Percentiles rank a stretch among this genome's conserved stretches.
phyloP scores from a whole-genome alignment of 495 filamentous ascomycete genomes.

The Achaetomiella virescens region DNA sequence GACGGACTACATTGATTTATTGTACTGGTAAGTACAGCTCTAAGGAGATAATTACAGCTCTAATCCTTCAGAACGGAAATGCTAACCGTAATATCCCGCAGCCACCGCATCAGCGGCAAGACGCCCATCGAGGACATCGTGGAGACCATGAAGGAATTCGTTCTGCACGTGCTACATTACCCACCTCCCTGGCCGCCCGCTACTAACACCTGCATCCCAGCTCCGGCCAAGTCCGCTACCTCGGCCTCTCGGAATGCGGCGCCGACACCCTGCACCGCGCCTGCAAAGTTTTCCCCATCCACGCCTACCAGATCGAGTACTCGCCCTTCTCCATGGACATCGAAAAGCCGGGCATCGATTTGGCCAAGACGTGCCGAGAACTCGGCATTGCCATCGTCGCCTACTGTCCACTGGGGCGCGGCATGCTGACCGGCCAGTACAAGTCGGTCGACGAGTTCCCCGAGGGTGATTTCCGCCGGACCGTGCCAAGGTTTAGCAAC shows the following conservation, averaged over 20 bases:
- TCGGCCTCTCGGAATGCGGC: slow-evolving; percentile 35
- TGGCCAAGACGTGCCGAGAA: slow-evolving; percentile 21
- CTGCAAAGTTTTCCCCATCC: slow-evolving; percentile 18
- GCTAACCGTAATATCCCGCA: not conserved
- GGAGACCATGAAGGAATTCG: slow-evolving; percentile 16
- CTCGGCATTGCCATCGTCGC: slow-evolving; percentile 70
- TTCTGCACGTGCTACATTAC: not conserved
- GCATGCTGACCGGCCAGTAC: slow-evolving; percentile 56
- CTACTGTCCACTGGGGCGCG: slow-evolving; percentile 47
- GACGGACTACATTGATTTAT: slow-evolving; percentile 43
- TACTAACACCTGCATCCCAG: slow-evolving; percentile 17
- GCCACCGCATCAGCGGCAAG: slow-evolving; percentile 18
- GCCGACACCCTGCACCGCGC: slow-evolving; percentile 28
- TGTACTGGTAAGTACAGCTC: slow-evolving; percentile 8
- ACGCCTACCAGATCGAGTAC: slow-evolving; percentile 28
- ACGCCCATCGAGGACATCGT: slow-evolving; percentile 20
- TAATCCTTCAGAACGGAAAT: too few relatives aligned
- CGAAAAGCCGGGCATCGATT: slow-evolving; percentile 6
- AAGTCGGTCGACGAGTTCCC: slow-evolving; percentile 56
- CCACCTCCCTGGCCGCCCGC: slow-evolving; percentile 12
- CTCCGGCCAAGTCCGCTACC: slow-evolving; percentile 38
- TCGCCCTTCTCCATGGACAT: slow-evolving; percentile 21
- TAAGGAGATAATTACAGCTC: not conserved
- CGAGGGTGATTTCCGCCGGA: slow-evolving; percentile 44
- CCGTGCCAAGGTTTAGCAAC: slow-evolving; percentile 57